Base-by-base conservation (phyloP, 345 rosid species). In the Excoecaria agallocha region DNA sequence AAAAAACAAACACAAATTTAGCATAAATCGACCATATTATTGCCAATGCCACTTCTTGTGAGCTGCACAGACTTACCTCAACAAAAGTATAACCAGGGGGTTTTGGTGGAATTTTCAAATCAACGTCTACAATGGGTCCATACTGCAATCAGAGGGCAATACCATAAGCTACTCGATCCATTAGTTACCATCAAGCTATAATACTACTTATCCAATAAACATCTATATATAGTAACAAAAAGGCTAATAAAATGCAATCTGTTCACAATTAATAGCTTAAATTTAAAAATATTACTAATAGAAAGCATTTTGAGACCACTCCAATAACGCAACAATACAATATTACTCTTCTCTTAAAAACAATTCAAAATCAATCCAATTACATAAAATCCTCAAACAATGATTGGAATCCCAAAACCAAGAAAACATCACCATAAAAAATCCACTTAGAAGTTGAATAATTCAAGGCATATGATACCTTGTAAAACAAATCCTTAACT, bases 81-180 rank as follows among this genome's bases (percentile, higher is more conserved):
- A 95, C 93, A 78, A 95, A 95, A 38, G 98, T 98, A 79, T 91
- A 95, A 76, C 97, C 99, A 0, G 98, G 99, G 20, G 98, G 98
- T 74, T 97, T 89, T 30, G 97, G 99, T 46, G 99, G 98, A 72
- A 95, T 83, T 89, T 91, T 95, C 88, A 95, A 80, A 58, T 95
- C 99, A 60, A 95, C 85, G 77, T 91, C 92, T 37, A 83, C 89
- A 72, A 95, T 85, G 41, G 93, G 91, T 58, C 99, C 99, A 85
- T 95, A 95, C 99, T 93, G 85, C 86, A 82, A 69, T 65, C 17
- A 66, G 45, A 56, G 69, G 63, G 30, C n/a, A 46, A 66, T 49
- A 39, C 2, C 30, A 30, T 30, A 30, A 30, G 30, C 30, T 30
- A 30, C 30, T 30, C 30, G 2, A 30, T 30, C 30, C 30, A 30